These are phyloP conservation scores for Marasmius oreades DNA, from an alignment of 1,284 basidiomycete genomes.

Conservation along the genomic window DNA sequence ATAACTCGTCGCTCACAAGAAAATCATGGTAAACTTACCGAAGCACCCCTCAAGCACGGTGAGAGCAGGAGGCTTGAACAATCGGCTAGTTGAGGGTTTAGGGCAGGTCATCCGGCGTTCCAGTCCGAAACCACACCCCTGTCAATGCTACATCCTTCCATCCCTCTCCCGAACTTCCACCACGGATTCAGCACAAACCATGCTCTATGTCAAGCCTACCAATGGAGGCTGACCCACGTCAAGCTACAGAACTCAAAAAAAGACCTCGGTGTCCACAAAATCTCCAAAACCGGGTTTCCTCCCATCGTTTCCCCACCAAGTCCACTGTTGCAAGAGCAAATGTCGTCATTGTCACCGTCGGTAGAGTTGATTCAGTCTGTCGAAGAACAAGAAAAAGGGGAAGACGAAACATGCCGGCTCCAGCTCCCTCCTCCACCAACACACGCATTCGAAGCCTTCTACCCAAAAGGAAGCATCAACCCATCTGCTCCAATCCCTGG, in stretches of 20 bases:
- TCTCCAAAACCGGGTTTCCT: conserved; percentile 36
- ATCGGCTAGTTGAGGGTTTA: too few species aligned
- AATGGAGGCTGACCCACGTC: conserved; percentile 12
- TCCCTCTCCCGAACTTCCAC: conserved; percentile 25
- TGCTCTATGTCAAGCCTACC: neutral
- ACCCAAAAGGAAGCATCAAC: conserved; percentile 58
- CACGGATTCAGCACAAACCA: conserved; percentile 28
- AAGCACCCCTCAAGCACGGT: too few species aligned
- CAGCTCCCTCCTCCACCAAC: conserved; percentile 25
- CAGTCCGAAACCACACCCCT: neutral
- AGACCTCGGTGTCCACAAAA: conserved; percentile 45
- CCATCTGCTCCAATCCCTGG: conserved; percentile 45
- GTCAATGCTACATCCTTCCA: conserved; percentile 9
- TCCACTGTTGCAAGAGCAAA: neutral
- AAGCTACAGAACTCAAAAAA: conserved; percentile 32
- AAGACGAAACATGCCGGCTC: too few species aligned
- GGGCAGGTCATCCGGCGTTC: neutral
- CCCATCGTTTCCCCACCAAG: conserved; percentile 32
- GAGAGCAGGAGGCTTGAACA: too few species aligned
- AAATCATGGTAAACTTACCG: too few species aligned
- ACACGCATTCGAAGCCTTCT: conserved; percentile 57
- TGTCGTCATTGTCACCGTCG: too few species aligned
- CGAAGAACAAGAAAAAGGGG: too few species aligned
- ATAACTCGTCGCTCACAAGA: too few species aligned
- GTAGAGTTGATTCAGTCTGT: neutral